Base-by-base conservation (phyloP, 257 asterid species). In the Solanum chiquidenum region DNA sequence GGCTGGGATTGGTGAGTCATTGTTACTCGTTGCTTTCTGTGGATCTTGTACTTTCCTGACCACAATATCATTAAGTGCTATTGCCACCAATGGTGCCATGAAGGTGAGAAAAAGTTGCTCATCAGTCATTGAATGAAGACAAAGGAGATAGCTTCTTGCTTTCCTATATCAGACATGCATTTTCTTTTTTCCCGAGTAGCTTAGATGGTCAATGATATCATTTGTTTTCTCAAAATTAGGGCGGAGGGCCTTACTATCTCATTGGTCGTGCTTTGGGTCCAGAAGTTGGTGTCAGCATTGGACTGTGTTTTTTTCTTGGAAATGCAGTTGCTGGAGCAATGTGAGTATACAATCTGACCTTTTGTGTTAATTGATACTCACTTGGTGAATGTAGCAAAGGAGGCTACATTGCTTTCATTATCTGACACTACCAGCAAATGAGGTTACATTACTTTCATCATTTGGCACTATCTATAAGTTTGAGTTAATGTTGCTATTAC, bases 211-310 rank as follows among this genome's bases (percentile, higher is more conserved):
- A 82, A 82, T 82, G 11, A 31, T 31, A 18, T 49, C 69, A 64
- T 83, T 75, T 86, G 29, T 89, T 77, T 89, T 27, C 80, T 91
- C 52, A 49, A 85, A 84, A 91, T 83, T 86, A 97, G 99, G 99
- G 99, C 79, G 99, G 99, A 85, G 99, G 99, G 29, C 99, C 99
- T 88, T 97, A 97, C 92, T 97, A 97, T 93, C 98, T 97, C 82
- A 97, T 97, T 87, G 99, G 99, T 87, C 99, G 99, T 90, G 98
- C 99, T 86, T 93, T 97, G 96, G 98, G 98, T 89, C 99, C 99
- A n/a, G 99, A 97, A 90, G 99, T 97, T 91, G 99, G 99, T 64
- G 98, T 97, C 76, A 97, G 99, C 97, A 97, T 97, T 72, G 99
- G 99, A 88, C 93, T 97, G 55, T 97, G 99, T 87, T 97, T 97